Percentiles rank a stretch among this genome's conserved stretches.
These are phyloP conservation scores for Suillus variegatus DNA, from an alignment of 768 basidiomycete genomes.

Conservation along the genomic window DNA sequence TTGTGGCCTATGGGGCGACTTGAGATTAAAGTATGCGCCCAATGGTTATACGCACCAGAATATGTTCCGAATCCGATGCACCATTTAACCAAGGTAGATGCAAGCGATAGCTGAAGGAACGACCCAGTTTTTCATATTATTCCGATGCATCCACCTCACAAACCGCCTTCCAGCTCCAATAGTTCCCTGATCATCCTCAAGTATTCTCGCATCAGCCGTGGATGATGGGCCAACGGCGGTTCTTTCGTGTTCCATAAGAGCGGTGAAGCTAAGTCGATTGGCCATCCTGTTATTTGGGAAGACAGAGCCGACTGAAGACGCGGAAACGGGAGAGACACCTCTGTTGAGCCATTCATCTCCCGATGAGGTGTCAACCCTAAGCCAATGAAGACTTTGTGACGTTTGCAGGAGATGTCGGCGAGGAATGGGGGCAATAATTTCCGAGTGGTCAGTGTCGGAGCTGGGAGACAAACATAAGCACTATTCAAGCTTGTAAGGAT, in stretches of 20 bases:
- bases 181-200: constrained; percentile 23
- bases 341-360: constrained; percentile 45
- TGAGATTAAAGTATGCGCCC: not conserved
- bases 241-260: constrained; percentile 40
- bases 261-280: constrained; percentile 41
- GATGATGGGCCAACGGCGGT: constrained; percentile 10
- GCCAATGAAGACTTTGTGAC: constrained; percentile 61
- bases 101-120: constrained; percentile 54
- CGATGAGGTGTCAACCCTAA: constrained; percentile 43
- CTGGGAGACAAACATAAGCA: constrained; percentile 11
- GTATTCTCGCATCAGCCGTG: constrained; percentile 17
- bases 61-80: constrained; percentile 75
- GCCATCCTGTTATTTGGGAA: constrained; percentile 21
- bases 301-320: constrained; percentile 29
- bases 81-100: constrained; percentile 62
- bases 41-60: constrained; percentile 59
- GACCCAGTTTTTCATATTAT: constrained; percentile 59
- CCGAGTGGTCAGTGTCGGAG: constrained; percentile 31
- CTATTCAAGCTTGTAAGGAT: not conserved
- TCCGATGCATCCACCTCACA: constrained; percentile 81
- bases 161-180: constrained; percentile 57
- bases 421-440: constrained; percentile 68
- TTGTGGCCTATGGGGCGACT: constrained; percentile 47
- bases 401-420: constrained; percentile 64
- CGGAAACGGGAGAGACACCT: constrained; percentile 30